Percentiles rank a stretch among this genome's conserved stretches.
phyloP scores from a whole-genome alignment of 2,329 filamentous ascomycete genomes.

The Alternaria dauci region DNA sequence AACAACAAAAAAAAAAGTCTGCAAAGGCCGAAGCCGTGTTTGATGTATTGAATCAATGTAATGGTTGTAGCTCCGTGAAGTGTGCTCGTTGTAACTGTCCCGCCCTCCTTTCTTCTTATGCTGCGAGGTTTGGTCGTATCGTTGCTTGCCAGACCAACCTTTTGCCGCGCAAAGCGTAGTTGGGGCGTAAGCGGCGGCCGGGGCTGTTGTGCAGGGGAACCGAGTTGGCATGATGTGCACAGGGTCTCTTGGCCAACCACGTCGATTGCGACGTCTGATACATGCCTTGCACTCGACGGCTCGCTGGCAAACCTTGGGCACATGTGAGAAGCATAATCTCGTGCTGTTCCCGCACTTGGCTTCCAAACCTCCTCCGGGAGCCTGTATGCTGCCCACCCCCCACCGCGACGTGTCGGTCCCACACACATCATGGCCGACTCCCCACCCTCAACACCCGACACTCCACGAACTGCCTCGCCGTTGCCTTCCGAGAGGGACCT shows the following conservation, averaged over 20 bases:
- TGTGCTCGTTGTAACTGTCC: no score
- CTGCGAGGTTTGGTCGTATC: no score
- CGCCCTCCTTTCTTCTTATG: no score
- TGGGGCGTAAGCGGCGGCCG: constrained; percentile 22
- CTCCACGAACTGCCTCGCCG: constrained; percentile 41
- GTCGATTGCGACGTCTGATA: constrained; percentile 21
- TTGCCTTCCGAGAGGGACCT: constrained; percentile 36
- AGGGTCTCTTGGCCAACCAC: constrained; percentile 24
- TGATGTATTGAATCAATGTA: no score
- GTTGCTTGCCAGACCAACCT: not conserved
- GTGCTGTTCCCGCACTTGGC: constrained; percentile 33
- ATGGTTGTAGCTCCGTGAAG: no score
- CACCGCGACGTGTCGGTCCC: constrained; percentile 33
- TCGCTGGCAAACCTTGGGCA: constrained; percentile 33
- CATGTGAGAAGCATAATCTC: constrained; percentile 28
- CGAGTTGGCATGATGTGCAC: constrained; percentile 16
- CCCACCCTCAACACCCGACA: constrained; percentile 39
- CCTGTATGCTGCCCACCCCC: constrained; percentile 37
- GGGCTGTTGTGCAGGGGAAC: constrained; percentile 24
- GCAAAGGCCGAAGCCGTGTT: no score
- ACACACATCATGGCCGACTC: constrained; percentile 46
- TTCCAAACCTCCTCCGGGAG: constrained; percentile 34
- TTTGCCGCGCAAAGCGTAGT: constrained; percentile 15
- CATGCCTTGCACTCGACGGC: constrained; percentile 20
- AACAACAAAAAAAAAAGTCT: no score